Conservation (phyloP, 1,139 yeast species). For the Meyerozyma elateridarum region DNA sequence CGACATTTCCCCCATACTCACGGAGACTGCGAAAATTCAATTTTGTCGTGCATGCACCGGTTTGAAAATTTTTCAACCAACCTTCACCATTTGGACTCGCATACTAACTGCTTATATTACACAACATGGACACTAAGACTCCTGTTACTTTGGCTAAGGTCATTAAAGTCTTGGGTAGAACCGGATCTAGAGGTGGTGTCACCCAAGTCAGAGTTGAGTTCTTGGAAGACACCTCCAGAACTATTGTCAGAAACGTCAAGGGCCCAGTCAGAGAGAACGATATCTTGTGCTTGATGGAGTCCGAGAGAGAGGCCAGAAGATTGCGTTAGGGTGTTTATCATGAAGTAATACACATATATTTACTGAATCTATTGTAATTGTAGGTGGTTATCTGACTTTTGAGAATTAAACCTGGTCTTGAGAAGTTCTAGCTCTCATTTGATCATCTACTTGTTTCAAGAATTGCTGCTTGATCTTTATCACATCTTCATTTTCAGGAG, state of each 20-base stretch:
- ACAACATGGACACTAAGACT: conserved; percentile 20
- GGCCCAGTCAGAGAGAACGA: conserved; percentile 27
- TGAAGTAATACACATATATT: conserved; percentile 5
- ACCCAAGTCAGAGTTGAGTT: conserved; percentile 27
- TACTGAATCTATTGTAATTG: too few species aligned
- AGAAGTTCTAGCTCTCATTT: conserved; percentile 12
- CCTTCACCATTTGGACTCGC: neutral
- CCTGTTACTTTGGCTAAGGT: conserved; percentile 26
- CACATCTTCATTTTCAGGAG: conserved; percentile 12
- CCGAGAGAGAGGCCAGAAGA: conserved; percentile 27
- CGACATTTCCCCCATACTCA: too few species aligned
- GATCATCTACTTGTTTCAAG: conserved; percentile 20
- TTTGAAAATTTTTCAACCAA: conserved; percentile 1
- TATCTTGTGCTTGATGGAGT: conserved; percentile 26
- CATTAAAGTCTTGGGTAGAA: conserved; percentile 25
- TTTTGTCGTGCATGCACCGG: conserved; percentile 1
- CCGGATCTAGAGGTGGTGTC: conserved; percentile 28
- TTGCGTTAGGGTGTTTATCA: conserved; percentile 20
- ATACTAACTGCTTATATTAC: conserved; percentile 11
- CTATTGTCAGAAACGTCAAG: conserved; percentile 27
- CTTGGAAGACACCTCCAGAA: conserved; percentile 25
- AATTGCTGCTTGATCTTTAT: conserved; percentile 18
- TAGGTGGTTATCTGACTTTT: too few species aligned
- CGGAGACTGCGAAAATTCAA: neutral
- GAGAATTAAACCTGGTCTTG: too few species aligned